Base-by-base conservation (phyloP, 805 yeast species). In the Cephaloascus fragrans region DNA sequence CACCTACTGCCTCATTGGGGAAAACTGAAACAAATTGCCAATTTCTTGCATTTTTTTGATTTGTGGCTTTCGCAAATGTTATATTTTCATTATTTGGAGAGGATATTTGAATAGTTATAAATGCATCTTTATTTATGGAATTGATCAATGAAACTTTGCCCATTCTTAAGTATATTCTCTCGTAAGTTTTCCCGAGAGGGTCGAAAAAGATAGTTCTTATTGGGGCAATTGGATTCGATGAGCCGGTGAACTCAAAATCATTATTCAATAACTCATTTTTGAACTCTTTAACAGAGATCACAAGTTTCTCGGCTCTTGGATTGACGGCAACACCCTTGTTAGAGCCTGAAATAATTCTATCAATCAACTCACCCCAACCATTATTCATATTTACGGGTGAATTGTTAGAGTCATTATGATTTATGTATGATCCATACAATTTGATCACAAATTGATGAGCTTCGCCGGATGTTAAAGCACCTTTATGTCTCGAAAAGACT, bases 281-380 rank as follows among this genome's bases (percentile, higher is more conserved):
- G 50, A 83, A 73, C 53, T 85, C 95, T 55, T 84, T 85, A 35
- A 86, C 74, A 2, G 89, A 70, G 8, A 84, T 71, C 26, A 75
- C 69, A 46, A 87, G 63, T 41, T 68, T 70, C 48, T 82, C 89
- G 3, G 93, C 87, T 55, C 94, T 70, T 19, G 90, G 88, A 44
- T 85, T 83, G 20, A 83, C 72, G 3, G 89, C 90, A 39, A 85
- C 75, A 45, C 95, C 95, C 39, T 73, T 73, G 41, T 69, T 74
- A 1, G 89, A 75, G 19, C 94, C 93, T 14, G 74, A 56, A 45
- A 87, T 80, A 43, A 87, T 83, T 49, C 94, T 67, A 49, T 85
- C 87, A 18, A 83, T 73, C 37, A 84, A 61, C 44, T 82, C 89
- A 61, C 96, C 96, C 96, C 96, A 87, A 37, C 96, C 96, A 43